A percentile compares a stretch with the other conserved stretches of the same genome.
These are phyloP conservation scores for Trametes hirsuta DNA, from an alignment of 1,284 basidiomycete genomes.

Conservation along the genomic window DNA sequence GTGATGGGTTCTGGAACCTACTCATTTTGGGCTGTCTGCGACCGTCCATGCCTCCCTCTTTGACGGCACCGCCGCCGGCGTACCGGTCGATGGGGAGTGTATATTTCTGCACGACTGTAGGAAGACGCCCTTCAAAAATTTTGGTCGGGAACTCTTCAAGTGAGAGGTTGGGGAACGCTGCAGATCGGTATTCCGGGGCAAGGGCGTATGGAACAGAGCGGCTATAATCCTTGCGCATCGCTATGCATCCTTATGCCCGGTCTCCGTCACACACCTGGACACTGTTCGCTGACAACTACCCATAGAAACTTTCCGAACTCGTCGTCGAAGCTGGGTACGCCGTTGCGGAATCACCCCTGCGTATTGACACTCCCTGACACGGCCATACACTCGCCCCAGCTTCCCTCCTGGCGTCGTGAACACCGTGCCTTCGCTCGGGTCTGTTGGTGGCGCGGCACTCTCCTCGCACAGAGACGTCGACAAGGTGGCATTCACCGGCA, in stretches of 20 bases:
- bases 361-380: constrained; percentile 11
- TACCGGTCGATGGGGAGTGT: too few species aligned
- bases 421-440: constrained; percentile 82
- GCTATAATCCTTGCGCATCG: too few species aligned
- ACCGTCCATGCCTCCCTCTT: too few species aligned
- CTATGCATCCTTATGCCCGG: too few species aligned
- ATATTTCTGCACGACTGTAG: too few species aligned
- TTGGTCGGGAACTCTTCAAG: too few species aligned
- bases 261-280: neutral
- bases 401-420: constrained; percentile 95
- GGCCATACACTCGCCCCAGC: constrained; percentile 43
- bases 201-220: neutral
- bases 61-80: too few species aligned
- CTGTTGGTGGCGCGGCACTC: constrained; percentile 84
- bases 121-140: too few species aligned
- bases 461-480: constrained; percentile 79
- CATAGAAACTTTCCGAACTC: constrained; percentile 79
- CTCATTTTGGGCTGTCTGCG: too few species aligned
- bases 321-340: constrained; percentile 43
- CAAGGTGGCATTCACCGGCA: constrained; percentile 85
- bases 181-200: neutral
- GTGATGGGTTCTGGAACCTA: too few species aligned
- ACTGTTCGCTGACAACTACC: constrained; percentile 1
- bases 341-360: neutral
- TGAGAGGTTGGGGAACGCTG: too few species aligned